A percentile compares a stretch with the other conserved stretches of the same genome.
Conservation (phyloP, 2,329 filamentous ascomycete species). For the Fusarium tjaetaba region DNA sequence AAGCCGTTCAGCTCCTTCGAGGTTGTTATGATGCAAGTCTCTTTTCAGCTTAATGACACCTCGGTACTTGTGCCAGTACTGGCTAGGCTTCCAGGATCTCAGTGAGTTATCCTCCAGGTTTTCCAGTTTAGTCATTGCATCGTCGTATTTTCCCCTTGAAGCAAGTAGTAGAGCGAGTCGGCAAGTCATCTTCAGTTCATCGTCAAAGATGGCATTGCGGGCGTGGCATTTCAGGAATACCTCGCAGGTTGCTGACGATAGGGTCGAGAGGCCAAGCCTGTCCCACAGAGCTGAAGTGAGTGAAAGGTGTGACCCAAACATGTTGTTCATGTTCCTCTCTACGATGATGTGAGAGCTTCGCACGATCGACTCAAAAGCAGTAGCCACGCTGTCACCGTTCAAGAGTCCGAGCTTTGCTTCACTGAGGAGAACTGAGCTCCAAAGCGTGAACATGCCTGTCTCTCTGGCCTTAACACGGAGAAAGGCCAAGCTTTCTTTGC, state of each 20-base stretch:
- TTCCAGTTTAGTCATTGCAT: conserved; percentile 62
- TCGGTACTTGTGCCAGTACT: conserved; percentile 75
- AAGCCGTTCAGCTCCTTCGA: conserved; percentile 61
- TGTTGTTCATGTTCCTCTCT: conserved; percentile 76
- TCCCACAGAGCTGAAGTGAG: conserved; percentile 79
- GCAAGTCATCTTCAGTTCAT: conserved; percentile 79
- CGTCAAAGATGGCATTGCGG: conserved; percentile 70
- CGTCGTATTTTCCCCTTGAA: conserved; percentile 74
- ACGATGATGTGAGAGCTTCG: conserved; percentile 84
- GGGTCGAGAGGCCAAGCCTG: conserved; percentile 70
- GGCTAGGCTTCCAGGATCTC: conserved; percentile 79
- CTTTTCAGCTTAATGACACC: conserved; percentile 72
- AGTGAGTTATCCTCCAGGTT: conserved; percentile 67
- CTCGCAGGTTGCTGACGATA: conserved; percentile 72
- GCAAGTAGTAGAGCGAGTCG: conserved; percentile 70
- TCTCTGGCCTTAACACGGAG: conserved; percentile 88
- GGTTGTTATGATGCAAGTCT: conserved; percentile 66
- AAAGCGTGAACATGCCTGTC: conserved; percentile 83
- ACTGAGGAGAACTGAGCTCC: conserved; percentile 84
- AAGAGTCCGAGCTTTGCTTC: conserved; percentile 84
- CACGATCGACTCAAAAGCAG: conserved; percentile 80
- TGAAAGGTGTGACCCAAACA: conserved; percentile 78
- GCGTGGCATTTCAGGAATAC: conserved; percentile 80
- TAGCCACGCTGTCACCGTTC: conserved; percentile 72
- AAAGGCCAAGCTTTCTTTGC: conserved; percentile 84